Evolutionary conservation across 345 rosid species (phyloP).

Genomic region (Hevea brasiliensis): DNA sequence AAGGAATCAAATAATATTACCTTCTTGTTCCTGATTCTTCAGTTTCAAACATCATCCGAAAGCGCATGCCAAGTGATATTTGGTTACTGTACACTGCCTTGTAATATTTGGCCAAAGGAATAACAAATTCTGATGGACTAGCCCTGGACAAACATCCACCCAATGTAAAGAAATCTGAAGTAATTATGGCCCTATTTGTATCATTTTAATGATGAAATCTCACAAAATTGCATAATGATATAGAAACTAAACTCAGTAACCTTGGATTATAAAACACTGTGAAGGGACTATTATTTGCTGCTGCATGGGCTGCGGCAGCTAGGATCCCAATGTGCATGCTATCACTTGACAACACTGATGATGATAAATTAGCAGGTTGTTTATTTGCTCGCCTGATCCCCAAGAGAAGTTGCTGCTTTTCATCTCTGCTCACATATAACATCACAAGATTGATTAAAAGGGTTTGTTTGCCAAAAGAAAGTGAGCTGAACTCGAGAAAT

Average conservation of each 20-base stretch:
- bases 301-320: constrained; percentile 99
- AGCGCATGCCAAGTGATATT: constrained; percentile 87
- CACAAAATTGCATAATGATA: background rate
- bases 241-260: constrained; percentile 27
- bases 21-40: constrained; percentile 87
- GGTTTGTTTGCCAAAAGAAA: background rate
- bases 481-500: background rate
- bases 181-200: background rate
- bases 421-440: constrained; percentile 60
- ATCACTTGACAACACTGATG: constrained; percentile 91
- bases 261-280: constrained; percentile 90
- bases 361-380: constrained; percentile 78
- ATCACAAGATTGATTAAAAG: constrained; percentile 3
- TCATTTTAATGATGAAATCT: background rate
- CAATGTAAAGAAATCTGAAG: constrained; percentile 1
- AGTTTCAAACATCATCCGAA: constrained; percentile 97
- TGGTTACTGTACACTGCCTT: constrained; percentile 74
- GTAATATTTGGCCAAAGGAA: constrained; percentile 90
- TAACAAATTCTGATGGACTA: constrained; percentile 91
- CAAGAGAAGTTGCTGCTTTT: constrained; percentile 76
- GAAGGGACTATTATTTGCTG: constrained; percentile 89
- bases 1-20: constrained; percentile 27
- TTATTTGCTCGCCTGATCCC: constrained; percentile 83
- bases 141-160: constrained; percentile 45
- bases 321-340: constrained; percentile 97